A percentile compares a stretch with the other conserved stretches of the same genome.
These are phyloP conservation scores for Penicillium italicum DNA, from an alignment of 2,329 filamentous ascomycete genomes.

Conservation along the genomic window DNA sequence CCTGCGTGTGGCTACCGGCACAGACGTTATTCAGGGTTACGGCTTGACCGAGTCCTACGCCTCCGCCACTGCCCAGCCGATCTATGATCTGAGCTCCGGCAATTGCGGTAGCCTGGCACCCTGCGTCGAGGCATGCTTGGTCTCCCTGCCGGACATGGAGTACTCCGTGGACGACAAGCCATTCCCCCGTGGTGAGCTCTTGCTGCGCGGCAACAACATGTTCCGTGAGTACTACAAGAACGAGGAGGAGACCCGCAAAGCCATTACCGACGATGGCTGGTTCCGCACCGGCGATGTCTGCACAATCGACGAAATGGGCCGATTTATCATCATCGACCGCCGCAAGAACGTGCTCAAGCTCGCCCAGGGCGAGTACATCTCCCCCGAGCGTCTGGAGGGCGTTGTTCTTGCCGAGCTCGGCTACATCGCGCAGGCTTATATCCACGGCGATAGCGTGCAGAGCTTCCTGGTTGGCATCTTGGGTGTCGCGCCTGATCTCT, in stretches of 20 bases:
- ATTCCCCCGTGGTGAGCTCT: constrained; percentile 81
- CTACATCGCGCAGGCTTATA: constrained; percentile 75
- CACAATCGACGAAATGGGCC: constrained; percentile 76
- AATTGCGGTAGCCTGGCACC: constrained; percentile 75
- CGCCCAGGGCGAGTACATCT: constrained; percentile 96
- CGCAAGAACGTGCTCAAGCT: constrained; percentile 99
- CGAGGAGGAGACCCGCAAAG: constrained; percentile 77
- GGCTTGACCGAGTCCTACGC: constrained; percentile 94
- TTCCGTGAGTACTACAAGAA: constrained; percentile 92
- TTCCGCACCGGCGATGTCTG: constrained; percentile 95
- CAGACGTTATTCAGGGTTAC: constrained; percentile 80
- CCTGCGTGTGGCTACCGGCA: constrained; percentile 76
- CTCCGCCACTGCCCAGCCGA: constrained; percentile 64
- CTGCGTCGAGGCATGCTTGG: constrained; percentile 70
- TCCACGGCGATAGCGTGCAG: constrained; percentile 85
- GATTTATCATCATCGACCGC: constrained; percentile 90
- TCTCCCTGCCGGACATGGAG: constrained; percentile 90
- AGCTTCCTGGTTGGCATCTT: constrained; percentile 81
- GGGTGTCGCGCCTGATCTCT: constrained; percentile 78
- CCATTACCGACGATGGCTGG: constrained; percentile 85
- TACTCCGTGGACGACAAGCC: constrained; percentile 87
- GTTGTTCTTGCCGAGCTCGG: constrained; percentile 79
- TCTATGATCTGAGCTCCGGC: constrained; percentile 68
- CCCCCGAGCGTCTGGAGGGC: constrained; percentile 94
- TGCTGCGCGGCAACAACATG: constrained; percentile 73